Evolutionary conservation across 768 basidiomycete genomes (phyloP).

Genomic region (Sporobolomyces roseus): DNA sequence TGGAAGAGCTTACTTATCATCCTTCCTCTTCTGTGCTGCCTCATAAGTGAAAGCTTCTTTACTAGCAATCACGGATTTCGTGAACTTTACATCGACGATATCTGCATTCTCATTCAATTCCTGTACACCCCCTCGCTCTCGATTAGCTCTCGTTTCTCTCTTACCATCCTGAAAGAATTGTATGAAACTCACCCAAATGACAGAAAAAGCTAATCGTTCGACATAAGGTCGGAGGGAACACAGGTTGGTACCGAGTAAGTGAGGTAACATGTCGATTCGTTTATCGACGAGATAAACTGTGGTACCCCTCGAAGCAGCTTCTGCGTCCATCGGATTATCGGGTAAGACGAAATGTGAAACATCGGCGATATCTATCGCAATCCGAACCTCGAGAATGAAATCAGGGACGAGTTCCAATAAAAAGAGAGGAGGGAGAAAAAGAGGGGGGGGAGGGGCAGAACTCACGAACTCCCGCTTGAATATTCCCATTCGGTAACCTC

Average conservation of each 20-base stretch:
- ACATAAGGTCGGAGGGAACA: slow-evolving; percentile 89
- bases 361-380: slow-evolving; percentile 99
- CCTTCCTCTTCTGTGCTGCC: slow-evolving; percentile 88
- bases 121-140: slow-evolving; percentile 51
- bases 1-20: slow-evolving; percentile 66
- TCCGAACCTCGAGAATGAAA: too few species aligned
- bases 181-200: slow-evolving; percentile 70
- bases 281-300: slow-evolving; percentile 98
- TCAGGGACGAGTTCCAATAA: too few species aligned
- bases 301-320: slow-evolving; percentile 91
- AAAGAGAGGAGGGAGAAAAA: not conserved
- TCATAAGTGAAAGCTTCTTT: slow-evolving; percentile 97
- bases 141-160: too few species aligned
- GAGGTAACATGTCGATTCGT: slow-evolving; percentile 95
- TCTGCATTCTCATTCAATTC: slow-evolving; percentile 83
- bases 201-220: slow-evolving; percentile 89
- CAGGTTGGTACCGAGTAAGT: slow-evolving; percentile 87
- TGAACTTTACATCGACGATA: slow-evolving; percentile 83
- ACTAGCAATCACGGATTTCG: slow-evolving; percentile 92
- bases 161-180: not conserved
- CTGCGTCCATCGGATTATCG: slow-evolving; percentile 91
- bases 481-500: slow-evolving; percentile 79
- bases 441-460: too few species aligned
- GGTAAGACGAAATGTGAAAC: slow-evolving; percentile 92
- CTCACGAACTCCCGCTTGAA: slow-evolving; percentile 97